Evolutionary conservation across 805 yeast genomes (phyloP), one percentile per base, ranked within the genome.

Genomic region (Priceomyces castillae): DNA sequence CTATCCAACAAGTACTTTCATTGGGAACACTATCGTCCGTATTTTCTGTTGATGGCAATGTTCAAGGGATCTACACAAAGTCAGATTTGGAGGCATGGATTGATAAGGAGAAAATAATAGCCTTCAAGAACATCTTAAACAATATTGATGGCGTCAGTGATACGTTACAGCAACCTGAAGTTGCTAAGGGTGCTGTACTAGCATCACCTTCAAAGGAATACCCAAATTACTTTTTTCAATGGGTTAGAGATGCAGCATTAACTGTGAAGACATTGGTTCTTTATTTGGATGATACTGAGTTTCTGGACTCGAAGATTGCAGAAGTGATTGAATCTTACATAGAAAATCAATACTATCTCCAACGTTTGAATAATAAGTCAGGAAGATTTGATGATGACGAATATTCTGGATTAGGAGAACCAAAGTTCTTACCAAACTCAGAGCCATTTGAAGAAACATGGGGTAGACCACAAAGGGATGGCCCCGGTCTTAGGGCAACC

Each of bases 391-490:
- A 67, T 9, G 70, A 69, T 45, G 35, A 45, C 2, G 46, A 42
- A 25, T 67, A 76, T 37, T 62, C 64, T 7, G 89, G 87, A 1
- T 69, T 90, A 26, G 98, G 97, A 2, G 98, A 92, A 60, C 97
- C 98, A 6, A 92, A 92, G 61, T 92, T 85, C 58, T 61, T 74
- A 59, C 79, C 82, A 3, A 77, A 88, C 58, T 82, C 84, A 18
- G 54, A 78, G 0, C 71, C 86, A 1, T 92, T 85, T 54, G 61
- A 62, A 4, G 82, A 68, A 2, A 60, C 69, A 28, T 92, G 98
- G 98, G 98, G 98, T 2, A 73, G 98, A 52, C 98, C 98, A 1
- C 98, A 92, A 64, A 77, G 89, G 46, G 98, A 92, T 61, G 98
- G 98, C 0, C 97, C 98, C 0, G 90, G 95, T 1, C 71, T 92